phyloP scores from a whole-genome alignment of 768 basidiomycete genomes.

The Leucosporidium scottii region DNA sequence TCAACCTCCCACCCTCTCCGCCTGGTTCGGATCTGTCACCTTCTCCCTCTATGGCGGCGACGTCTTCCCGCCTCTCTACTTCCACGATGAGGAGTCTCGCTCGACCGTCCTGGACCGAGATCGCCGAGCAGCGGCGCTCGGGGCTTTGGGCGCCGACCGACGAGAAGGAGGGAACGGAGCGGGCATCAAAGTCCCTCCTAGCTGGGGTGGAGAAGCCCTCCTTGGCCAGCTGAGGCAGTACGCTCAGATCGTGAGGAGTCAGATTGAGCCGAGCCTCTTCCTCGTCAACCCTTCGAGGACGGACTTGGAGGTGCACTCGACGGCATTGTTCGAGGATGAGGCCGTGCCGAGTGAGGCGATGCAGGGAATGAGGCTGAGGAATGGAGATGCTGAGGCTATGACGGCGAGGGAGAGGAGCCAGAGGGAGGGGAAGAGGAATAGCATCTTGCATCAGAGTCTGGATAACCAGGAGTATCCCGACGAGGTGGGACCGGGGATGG shows the following conservation, averaged over 20 bases:
- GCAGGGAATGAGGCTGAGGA: neutral
- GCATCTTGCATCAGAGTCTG: slow-evolving; percentile 69
- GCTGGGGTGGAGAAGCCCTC: slow-evolving; percentile 42
- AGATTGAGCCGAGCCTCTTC: slow-evolving; percentile 74
- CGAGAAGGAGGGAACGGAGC: neutral
- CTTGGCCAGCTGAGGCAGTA: slow-evolving; percentile 77
- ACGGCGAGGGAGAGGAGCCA: slow-evolving; percentile 1
- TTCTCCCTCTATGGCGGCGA: slow-evolving; percentile 62
- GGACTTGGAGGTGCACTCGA: slow-evolving; percentile 89
- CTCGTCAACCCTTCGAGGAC: slow-evolving; percentile 84
- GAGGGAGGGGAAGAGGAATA: slow-evolving; percentile 51
- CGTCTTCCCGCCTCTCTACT: slow-evolving; percentile 81
- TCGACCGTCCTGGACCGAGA: slow-evolving; percentile 47
- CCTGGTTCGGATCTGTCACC: slow-evolving; percentile 72
- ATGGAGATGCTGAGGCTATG: neutral
- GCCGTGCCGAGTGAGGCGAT: slow-evolving; percentile 33
- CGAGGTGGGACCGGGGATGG: slow-evolving; percentile 30
- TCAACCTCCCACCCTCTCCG: slow-evolving; percentile 38
- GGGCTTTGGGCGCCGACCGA: slow-evolving; percentile 45
- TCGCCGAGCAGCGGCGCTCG: slow-evolving; percentile 18
- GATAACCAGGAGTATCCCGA: slow-evolving; percentile 24
- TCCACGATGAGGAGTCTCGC: slow-evolving; percentile 93
- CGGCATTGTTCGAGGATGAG: slow-evolving; percentile 52
- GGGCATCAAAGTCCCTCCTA: slow-evolving; percentile 5
- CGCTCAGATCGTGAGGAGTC: slow-evolving; percentile 74